Conservation (phyloP, 306 rosid genomes). For the Casuarina cunninghamiana region DNA sequence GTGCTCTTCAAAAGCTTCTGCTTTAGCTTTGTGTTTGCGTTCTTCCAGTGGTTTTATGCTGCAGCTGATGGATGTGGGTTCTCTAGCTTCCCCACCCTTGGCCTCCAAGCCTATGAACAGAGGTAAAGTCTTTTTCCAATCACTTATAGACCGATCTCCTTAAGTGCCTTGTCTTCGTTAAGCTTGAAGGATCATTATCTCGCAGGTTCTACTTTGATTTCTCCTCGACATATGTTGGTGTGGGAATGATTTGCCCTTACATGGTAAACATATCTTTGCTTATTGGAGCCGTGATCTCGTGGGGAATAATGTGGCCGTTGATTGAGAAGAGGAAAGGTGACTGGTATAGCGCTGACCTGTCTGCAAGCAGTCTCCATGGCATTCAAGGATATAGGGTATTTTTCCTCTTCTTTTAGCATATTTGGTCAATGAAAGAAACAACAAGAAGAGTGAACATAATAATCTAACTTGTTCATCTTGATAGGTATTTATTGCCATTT, state of each 20-base stretch:
- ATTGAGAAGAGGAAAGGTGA: conserved; percentile 56
- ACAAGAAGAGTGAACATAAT: background rate
- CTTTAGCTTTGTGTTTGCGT: conserved; percentile 52
- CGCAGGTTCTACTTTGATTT: conserved; percentile 73
- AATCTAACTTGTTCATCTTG: background rate
- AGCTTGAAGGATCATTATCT: background rate
- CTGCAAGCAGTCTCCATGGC: conserved; percentile 53
- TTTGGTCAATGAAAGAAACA: background rate
- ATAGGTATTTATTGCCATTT: conserved; percentile 63
- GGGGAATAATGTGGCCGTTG: conserved; percentile 76
- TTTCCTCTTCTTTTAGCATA: background rate
- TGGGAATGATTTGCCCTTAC: conserved; percentile 75
- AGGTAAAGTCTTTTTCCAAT: conserved; percentile 27
- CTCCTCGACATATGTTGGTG: conserved; percentile 73
- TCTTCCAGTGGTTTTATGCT: conserved; percentile 74
- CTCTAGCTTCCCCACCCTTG: conserved; percentile 65
- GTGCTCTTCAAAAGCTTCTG: conserved; percentile 63
- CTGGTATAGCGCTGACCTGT: conserved; percentile 56
- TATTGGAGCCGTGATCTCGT: conserved; percentile 64
- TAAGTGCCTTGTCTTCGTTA: background rate
- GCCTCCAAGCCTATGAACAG: conserved; percentile 51
- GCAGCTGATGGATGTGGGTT: conserved; percentile 69
- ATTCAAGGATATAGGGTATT: conserved; percentile 71
- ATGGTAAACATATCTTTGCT: conserved; percentile 61
- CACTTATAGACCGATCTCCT: background rate